phyloP scores from a whole-genome alignment of 176 grass and related monocot genomes.

The Raddia guianensis region DNA sequence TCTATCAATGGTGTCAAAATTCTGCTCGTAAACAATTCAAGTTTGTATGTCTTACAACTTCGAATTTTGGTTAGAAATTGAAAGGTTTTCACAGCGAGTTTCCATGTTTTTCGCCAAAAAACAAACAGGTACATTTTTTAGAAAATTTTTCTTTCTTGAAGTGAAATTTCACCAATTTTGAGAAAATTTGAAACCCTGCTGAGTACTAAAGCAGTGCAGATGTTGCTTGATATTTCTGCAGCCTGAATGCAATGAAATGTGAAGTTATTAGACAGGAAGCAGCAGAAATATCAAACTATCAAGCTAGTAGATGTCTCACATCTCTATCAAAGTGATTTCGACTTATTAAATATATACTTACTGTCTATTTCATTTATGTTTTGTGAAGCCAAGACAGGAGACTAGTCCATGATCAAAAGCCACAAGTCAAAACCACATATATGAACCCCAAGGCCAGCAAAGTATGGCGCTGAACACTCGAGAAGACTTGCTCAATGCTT shows the following conservation, averaged over 20 bases:
- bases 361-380: constrained; percentile 39
- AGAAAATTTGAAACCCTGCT: too few species aligned
- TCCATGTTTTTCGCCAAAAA: too few species aligned
- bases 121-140: too few species aligned
- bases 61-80: too few species aligned
- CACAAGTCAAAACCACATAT: constrained; percentile 29
- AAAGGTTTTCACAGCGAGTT: too few species aligned
- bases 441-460: constrained; percentile 15
- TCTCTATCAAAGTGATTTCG: background rate
- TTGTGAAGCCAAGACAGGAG: constrained; percentile 46
- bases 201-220: background rate
- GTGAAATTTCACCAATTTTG: too few species aligned
- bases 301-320: background rate
- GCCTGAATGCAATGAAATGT: background rate
- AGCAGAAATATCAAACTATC: background rate
- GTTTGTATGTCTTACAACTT: too few species aligned
- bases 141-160: too few species aligned
- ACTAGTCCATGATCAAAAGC: constrained; percentile 26
- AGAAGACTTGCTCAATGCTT: constrained; percentile 46
- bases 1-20: too few species aligned
- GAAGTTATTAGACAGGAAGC: background rate
- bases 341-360: constrained; percentile 21
- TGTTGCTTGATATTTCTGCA: background rate
- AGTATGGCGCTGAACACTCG: constrained; percentile 39
- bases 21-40: too few species aligned